phyloP scores from a whole-genome alignment of 2,329 filamentous ascomycete genomes.

The Fusarium sp. region DNA sequence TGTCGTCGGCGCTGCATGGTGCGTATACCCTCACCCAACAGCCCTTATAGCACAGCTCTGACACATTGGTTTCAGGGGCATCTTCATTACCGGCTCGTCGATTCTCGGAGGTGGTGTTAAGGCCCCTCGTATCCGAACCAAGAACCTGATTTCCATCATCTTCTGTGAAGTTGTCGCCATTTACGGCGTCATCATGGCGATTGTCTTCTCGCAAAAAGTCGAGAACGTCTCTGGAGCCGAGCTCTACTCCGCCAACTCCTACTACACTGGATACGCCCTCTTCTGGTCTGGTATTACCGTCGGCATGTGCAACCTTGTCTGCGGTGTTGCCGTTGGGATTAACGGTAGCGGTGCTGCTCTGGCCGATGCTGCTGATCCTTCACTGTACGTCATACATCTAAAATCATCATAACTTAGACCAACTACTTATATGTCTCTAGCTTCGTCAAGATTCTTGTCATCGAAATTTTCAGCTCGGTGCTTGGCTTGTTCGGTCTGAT shows the following conservation, averaged over 20 bases:
- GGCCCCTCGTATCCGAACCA: conserved; percentile 96
- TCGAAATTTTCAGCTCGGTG: conserved; percentile 99
- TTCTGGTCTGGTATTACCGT: conserved; percentile 98
- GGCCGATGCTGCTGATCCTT: conserved; percentile 92
- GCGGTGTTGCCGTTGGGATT: conserved; percentile 96
- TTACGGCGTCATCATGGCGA: conserved; percentile 99
- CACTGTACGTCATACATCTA: conserved; percentile 71
- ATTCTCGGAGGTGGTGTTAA: conserved; percentile 97
- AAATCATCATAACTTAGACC: not conserved
- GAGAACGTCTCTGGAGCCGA: conserved; percentile 70
- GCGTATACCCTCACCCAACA: conserved; percentile 48
- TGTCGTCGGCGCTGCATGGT: conserved; percentile 98
- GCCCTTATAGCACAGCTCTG: conserved; percentile 26
- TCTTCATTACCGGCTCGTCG: conserved; percentile 97
- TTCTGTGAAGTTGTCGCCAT: conserved; percentile 99
- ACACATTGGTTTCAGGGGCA: conserved; percentile 74
- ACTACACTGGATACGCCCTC: conserved; percentile 93
- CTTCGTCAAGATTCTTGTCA: conserved; percentile 98
- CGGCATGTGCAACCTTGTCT: conserved; percentile 94
- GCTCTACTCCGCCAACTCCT: conserved; percentile 79
- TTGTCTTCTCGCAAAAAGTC: conserved; percentile 94
- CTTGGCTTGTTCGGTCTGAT: conserved; percentile 96
- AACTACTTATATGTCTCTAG: conserved; percentile 58
- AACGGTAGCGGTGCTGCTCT: conserved; percentile 97
- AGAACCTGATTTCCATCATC: conserved; percentile 99